phyloP scores from a whole-genome alignment of 805 yeast genomes.

The Wickerhamiella vanderwaltii region DNA sequence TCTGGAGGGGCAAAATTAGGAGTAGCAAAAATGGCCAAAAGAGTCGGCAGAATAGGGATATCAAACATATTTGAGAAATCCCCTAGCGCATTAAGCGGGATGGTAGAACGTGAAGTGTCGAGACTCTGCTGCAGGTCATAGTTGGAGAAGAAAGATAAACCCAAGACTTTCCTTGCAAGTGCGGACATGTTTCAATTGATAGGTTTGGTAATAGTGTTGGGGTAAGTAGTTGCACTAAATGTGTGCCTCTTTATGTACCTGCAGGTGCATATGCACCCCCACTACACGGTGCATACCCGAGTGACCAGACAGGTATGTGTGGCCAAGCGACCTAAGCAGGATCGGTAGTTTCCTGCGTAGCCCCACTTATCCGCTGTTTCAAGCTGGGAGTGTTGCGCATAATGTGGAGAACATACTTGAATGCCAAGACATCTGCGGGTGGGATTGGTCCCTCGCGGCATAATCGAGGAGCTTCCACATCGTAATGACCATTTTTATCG shows the following conservation, averaged over 20 bases:
- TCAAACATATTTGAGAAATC: slow-evolving; percentile 1
- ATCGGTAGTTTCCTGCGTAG: neutral
- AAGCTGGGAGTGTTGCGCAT: slow-evolving; percentile 1
- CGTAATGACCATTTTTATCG: neutral
- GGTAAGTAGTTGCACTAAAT: no score
- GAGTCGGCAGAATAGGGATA: slow-evolving; percentile 25
- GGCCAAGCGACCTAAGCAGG: no score
- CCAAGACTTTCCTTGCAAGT: no score
- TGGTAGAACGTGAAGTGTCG: neutral
- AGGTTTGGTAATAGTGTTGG: no score
- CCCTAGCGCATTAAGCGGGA: slow-evolving; percentile 4
- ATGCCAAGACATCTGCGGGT: neutral
- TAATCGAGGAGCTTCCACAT: neutral
- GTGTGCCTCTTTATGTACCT: no score
- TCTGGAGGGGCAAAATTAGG: slow-evolving; percentile 17
- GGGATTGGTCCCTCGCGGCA: slow-evolving; percentile 4
- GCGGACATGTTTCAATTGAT: no score
- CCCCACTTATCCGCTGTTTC: slow-evolving; percentile 6
- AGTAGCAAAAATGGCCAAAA: slow-evolving; percentile 14
- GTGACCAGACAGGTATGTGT: no score
- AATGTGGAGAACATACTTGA: neutral
- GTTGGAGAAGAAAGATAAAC: neutral
- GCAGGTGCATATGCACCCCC: no score
- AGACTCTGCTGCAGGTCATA: neutral
- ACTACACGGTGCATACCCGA: no score